Conservation (phyloP, 2,329 filamentous ascomycete species). For the Diaporthe longicolla region DNA sequence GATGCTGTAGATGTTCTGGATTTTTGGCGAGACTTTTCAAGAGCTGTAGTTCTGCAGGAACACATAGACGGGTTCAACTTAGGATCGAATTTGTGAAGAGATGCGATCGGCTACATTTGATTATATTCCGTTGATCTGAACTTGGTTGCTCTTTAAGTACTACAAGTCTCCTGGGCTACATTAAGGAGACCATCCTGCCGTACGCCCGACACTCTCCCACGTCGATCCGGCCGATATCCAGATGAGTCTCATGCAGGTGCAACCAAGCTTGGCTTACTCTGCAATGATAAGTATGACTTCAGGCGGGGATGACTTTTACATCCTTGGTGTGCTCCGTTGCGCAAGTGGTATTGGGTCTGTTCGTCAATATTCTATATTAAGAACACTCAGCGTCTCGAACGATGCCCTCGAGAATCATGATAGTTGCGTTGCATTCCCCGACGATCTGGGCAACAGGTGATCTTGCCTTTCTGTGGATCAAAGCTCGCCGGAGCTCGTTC, state of each 20-base stretch:
- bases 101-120: not conserved
- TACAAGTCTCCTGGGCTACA: not conserved
- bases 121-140: not conserved
- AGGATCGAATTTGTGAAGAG: not conserved
- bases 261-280: not conserved
- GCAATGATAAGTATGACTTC: constrained; percentile 1
- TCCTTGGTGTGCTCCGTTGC: constrained; percentile 11
- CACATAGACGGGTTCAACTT: too few species aligned
- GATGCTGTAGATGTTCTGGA: not conserved
- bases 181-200: not conserved
- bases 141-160: constrained; percentile 4
- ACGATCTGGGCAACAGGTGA: not conserved
- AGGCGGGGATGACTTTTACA: not conserved
- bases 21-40: too few species aligned
- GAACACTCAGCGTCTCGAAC: constrained; percentile 12
- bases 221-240: not conserved
- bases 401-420: not conserved
- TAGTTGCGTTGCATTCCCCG: not conserved
- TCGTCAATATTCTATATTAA: constrained; percentile 8
- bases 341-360: not conserved
- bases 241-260: not conserved
- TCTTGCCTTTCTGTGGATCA: not conserved
- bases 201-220: not conserved
- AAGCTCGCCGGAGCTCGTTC: not conserved
- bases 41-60: too few species aligned